Evolutionary conservation across 2,329 filamentous ascomycete genomes (phyloP).

Genomic region (Xylaria sp.): DNA sequence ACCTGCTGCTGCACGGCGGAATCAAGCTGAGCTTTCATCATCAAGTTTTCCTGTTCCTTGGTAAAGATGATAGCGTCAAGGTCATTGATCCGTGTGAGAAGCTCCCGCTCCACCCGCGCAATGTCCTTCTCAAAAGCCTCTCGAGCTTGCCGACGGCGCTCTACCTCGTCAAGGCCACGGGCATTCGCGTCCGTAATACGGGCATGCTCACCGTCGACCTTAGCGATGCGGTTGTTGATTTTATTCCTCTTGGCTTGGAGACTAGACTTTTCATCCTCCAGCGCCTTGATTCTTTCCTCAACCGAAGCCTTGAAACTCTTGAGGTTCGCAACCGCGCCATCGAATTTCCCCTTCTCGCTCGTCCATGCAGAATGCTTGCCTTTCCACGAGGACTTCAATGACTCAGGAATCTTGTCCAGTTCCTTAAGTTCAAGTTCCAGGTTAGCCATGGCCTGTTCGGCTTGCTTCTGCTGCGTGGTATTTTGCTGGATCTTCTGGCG

Average conservation of each 20-base stretch:
- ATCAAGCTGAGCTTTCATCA: conserved; percentile 37
- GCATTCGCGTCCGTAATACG: conserved; percentile 65
- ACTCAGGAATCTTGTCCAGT: conserved; percentile 58
- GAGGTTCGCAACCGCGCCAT: conserved; percentile 49
- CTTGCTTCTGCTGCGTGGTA: conserved; percentile 65
- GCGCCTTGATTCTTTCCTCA: conserved; percentile 56
- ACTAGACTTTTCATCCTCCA: conserved; percentile 59
- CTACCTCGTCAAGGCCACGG: conserved; percentile 59
- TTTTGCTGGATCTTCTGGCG: conserved; percentile 71
- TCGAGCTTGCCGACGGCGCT: conserved; percentile 50
- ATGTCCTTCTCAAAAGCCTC: conserved; percentile 44
- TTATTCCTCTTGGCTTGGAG: conserved; percentile 67
- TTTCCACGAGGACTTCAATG: conserved; percentile 54
- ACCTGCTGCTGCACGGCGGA: conserved; percentile 35
- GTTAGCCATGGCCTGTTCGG: conserved; percentile 50
- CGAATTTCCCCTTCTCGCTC: conserved; percentile 54
- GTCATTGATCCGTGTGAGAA: conserved; percentile 37
- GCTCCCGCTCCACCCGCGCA: conserved; percentile 41
- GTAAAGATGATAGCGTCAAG: conserved; percentile 34
- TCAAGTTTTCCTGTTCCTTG: conserved; percentile 38
- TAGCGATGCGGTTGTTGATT: conserved; percentile 63
- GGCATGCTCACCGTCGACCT: conserved; percentile 67
- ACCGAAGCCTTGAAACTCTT: conserved; percentile 55
- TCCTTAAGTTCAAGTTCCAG: conserved; percentile 57
- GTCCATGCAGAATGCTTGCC: conserved; percentile 48